Conservation (phyloP, 805 yeast species). For the Schwanniomyces occidentalis region DNA sequence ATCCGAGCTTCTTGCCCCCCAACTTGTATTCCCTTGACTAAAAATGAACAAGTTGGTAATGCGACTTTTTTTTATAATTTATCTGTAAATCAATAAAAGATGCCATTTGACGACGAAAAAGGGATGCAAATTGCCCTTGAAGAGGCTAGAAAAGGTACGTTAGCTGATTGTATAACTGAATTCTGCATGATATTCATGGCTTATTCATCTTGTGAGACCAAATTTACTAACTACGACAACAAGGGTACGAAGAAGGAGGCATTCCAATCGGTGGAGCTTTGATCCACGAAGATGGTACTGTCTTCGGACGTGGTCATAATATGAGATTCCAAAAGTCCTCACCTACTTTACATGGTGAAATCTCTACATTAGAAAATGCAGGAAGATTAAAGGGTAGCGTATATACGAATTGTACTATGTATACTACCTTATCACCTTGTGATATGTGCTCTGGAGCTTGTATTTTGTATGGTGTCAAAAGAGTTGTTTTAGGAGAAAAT, state of each 20-base stretch:
- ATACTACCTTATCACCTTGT: conserved; percentile 92
- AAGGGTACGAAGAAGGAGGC: conserved; percentile 81
- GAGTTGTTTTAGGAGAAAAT: conserved; percentile 91
- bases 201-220: background rate
- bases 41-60: too few species aligned
- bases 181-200: too few species aligned
- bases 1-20: too few species aligned
- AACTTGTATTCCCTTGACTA: too few species aligned
- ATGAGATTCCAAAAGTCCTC: conserved; percentile 83
- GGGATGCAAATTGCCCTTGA: conserved; percentile 73
- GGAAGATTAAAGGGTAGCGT: conserved; percentile 81
- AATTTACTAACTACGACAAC: conserved; percentile 8
- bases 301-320: conserved; percentile 89
- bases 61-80: too few species aligned
- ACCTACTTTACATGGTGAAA: conserved; percentile 90
- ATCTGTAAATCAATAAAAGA: conserved; percentile 13
- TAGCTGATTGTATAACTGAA: too few species aligned
- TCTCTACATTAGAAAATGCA: conserved; percentile 83
- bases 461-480: conserved; percentile 79
- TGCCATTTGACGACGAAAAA: conserved; percentile 60
- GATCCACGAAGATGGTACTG: conserved; percentile 70
- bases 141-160: conserved; percentile 63
- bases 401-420: conserved; percentile 85
- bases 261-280: conserved; percentile 85
- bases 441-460: conserved; percentile 96